Evolutionary conservation across 192 early-diverging fungal genomes (phyloP).

Genomic region (Coemansia sp.): DNA sequence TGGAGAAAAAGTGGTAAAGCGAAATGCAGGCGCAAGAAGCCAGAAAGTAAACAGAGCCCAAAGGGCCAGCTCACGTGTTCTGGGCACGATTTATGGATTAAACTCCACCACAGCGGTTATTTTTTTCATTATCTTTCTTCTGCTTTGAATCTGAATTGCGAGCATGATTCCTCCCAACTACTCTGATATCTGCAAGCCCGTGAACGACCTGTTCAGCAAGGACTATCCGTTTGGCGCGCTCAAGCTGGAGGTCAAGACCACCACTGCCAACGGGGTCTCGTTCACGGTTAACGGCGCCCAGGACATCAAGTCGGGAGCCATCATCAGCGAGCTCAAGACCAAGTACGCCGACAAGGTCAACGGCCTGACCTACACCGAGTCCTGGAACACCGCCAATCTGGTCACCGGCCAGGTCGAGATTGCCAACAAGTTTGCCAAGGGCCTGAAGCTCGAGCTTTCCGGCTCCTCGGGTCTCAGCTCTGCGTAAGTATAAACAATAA

Average conservation of each 20-base stretch:
- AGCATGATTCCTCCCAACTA: slow-evolving; percentile 75
- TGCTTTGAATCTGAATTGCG: slow-evolving; percentile 42
- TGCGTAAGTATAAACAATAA: slow-evolving; percentile 72
- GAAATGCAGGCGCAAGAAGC: not conserved
- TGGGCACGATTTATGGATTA: not conserved
- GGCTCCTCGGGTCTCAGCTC: slow-evolving; percentile 80
- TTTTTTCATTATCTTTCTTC: slow-evolving; percentile 26
- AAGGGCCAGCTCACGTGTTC: no score
- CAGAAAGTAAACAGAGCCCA: no score
- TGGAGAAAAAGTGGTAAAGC: not conserved
- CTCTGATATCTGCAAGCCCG: slow-evolving; percentile 90
- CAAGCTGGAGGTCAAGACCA: slow-evolving; percentile 98
- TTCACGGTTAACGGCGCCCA: slow-evolving; percentile 94
- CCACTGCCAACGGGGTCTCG: slow-evolving; percentile 90
- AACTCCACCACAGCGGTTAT: not conserved
- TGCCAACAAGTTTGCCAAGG: slow-evolving; percentile 90
- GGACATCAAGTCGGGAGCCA: slow-evolving; percentile 92
- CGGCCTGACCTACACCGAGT: slow-evolving; percentile 93
- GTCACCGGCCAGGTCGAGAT: slow-evolving; percentile 91
- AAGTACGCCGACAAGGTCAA: slow-evolving; percentile 94
- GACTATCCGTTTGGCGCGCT: slow-evolving; percentile 91
- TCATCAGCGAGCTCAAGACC: slow-evolving; percentile 95
- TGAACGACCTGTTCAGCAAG: slow-evolving; percentile 94
- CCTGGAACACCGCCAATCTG: slow-evolving; percentile 94
- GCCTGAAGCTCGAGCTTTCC: slow-evolving; percentile 90